Base-by-base conservation (phyloP, 345 rosid species). In the Salix purpurea region DNA sequence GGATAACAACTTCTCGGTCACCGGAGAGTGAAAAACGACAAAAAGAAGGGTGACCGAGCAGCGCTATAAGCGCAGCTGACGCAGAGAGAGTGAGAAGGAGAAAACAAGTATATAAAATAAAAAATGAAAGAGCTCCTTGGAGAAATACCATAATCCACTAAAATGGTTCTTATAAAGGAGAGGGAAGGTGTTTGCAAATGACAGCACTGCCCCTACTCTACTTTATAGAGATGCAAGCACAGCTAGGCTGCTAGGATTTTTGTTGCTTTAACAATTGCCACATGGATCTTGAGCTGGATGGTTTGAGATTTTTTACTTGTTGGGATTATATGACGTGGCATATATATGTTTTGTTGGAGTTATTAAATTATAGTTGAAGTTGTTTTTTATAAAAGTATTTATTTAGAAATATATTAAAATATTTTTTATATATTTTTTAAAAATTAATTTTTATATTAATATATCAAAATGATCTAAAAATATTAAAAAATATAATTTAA, bases 161-260 rank as follows among this genome's bases (percentile, higher is more conserved):
- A 21, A 71, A 21, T 13, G 80, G 65, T 71, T 66, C 64, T 81
- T 85, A 67, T 83, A 85, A 74, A 74, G 78, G 44, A 48, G 68
- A 0, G 76, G 28, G 80, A 76, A 39, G 80, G 87, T 82, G 78
- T 74, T 34, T 0, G 71, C 82, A 83, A 85, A 85, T 82, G 88
- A 87, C 90, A 50, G 70, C 28, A 69, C 42, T 68, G 70, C 74
- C 81, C 81, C 69, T 65, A 48, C 37, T 37, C 54, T 32, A 58
- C 64, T 23, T 23, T 58, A 10, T 23, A 58, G 64, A 42, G 46
- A 10, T 10, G 64, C 14, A n/a, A 58, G 64, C 5, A 58, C 5
- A n/a, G 24, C 46, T 11, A 10, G 46, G 13, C 46, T 42, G 46
- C 46, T 42, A 42, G 46, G 46, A 3, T 12, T 42, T 11, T 56